Conservation (phyloP, 306 rosid genomes). For the Hippophae gyantsensis region DNA sequence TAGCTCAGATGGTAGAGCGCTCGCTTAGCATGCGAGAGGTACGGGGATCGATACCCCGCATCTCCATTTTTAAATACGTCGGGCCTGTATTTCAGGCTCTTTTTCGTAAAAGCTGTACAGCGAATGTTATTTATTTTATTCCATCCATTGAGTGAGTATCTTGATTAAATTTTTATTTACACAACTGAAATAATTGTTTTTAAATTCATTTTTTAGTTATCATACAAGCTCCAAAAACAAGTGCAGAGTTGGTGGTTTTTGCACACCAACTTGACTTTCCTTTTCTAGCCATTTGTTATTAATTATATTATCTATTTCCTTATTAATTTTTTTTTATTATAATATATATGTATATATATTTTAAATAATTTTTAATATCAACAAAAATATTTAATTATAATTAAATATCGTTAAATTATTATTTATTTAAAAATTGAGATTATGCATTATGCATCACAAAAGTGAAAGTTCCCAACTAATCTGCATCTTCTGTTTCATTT, state of each 20-base stretch:
- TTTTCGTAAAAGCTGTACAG: neutral
- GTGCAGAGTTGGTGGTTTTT: conserved; percentile 34
- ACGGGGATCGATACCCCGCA: conserved; percentile 93
- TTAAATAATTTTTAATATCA: too few species aligned
- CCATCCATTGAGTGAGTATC: neutral
- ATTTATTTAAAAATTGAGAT: too few species aligned
- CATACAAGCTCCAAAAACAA: conserved; percentile 2
- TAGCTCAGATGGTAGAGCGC: conserved; percentile 99
- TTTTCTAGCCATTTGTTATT: conserved; percentile 20
- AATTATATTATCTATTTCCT: conserved; percentile 9
- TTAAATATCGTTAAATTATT: too few species aligned
- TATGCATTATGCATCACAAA: too few species aligned
- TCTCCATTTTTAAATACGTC: conserved; percentile 29
- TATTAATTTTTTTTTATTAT: conserved; percentile 7
- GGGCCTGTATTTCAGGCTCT: too few species aligned
- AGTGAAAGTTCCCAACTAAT: conserved; percentile 9
- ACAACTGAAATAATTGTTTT: neutral
- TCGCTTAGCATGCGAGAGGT: conserved; percentile 96
- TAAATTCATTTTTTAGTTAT: neutral
- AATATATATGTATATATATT: too few species aligned
- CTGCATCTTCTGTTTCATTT: conserved; percentile 17
- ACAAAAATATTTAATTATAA: too few species aligned
- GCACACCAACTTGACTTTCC: conserved; percentile 17
- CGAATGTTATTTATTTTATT: neutral
- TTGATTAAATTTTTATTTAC: neutral